Percentiles rank a stretch among this genome's conserved stretches.
Evolutionary conservation across 805 yeast genomes (phyloP).

Genomic region (Yarrowia deformans): DNA sequence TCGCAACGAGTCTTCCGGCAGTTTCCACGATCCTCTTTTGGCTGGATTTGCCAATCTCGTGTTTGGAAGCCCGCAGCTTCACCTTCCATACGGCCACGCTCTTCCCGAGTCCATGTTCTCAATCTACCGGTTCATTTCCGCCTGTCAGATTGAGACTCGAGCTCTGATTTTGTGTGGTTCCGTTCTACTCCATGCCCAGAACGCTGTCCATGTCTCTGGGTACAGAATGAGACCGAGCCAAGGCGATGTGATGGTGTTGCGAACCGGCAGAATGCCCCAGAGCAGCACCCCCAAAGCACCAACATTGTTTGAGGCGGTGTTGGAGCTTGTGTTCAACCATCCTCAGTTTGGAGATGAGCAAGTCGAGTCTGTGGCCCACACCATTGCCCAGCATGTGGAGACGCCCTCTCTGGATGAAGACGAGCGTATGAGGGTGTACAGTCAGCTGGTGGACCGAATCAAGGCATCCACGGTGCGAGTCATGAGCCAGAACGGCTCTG

Average conservation of each 20-base stretch:
- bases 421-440: slow-evolving; percentile 15
- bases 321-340: not conserved
- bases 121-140: slow-evolving; percentile 13
- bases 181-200: slow-evolving; percentile 12
- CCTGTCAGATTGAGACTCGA: slow-evolving; percentile 32
- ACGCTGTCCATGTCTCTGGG: not conserved
- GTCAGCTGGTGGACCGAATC: slow-evolving; percentile 8
- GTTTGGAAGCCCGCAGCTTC: not conserved
- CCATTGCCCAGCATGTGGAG: slow-evolving; percentile 18
- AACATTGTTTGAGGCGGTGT: not conserved
- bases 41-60: slow-evolving; percentile 2
- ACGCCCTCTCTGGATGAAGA: not conserved
- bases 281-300: not conserved
- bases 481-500: slow-evolving; percentile 6
- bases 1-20: slow-evolving; percentile 9
- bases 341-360: slow-evolving; percentile 2
- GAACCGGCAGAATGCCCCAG: slow-evolving; percentile 15
- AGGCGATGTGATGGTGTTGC: slow-evolving; percentile 3
- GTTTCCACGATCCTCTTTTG: slow-evolving; percentile 28
- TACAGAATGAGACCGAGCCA: slow-evolving; percentile 13
- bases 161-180: slow-evolving; percentile 18
- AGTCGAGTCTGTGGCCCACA: slow-evolving; percentile 5
- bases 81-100: not conserved
- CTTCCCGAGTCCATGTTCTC: slow-evolving; percentile 30
- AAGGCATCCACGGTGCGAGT: not conserved